Evolutionary conservation across 2,329 filamentous ascomycete species (phyloP), one percentile per base, ranked within the genome.

Genomic region (Trichoderma cornu-damae): DNA sequence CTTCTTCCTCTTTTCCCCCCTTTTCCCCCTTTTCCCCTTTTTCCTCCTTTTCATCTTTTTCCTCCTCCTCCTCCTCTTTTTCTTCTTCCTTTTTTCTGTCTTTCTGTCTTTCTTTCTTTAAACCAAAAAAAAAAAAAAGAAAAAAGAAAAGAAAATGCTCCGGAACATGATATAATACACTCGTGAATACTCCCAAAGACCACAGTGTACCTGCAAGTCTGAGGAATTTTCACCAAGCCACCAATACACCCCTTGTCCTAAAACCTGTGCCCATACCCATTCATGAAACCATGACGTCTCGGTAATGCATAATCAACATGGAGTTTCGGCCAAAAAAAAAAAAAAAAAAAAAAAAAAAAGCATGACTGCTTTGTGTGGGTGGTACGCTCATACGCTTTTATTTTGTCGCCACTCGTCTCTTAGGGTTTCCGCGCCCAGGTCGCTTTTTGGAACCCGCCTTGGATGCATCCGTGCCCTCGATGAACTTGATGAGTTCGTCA

Each of bases 401-500:
- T 54, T 54, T 44, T 12, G 51, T 24, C 2, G 50, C 43, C 20
- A 79, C 78, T 50, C 81, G 72, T 60, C 77, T 73, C 72, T 84
- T 85, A 9, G 81, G 81, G 61, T 82, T 83, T 61, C 75, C 76
- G 26, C 79, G 76, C 52, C 75, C 72, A 37, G 77, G 69, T 48
- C 78, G 76, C 70, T 84, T 84, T 74, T 85, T 86, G n/a, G 73
- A 71, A 57, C 42, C 28, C 12, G 72, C 73, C 60, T 73, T 77
- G 62, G 76, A 75, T 66, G 79, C 77, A 54, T 84, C 81, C 14
- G 72, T 77, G 42, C 92, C 93, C 72, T 97, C 94, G 64, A 99
- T 97, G 73, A 93, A 97, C 73, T 88, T 90, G 69, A 99, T 79
- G 38, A 99, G 77, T 71, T 99, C 93, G 65, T 97, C 92, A 61